Base-by-base conservation (phyloP, 2,329 filamentous ascomycete genomes). In the Xylariaceae sp. region DNA sequence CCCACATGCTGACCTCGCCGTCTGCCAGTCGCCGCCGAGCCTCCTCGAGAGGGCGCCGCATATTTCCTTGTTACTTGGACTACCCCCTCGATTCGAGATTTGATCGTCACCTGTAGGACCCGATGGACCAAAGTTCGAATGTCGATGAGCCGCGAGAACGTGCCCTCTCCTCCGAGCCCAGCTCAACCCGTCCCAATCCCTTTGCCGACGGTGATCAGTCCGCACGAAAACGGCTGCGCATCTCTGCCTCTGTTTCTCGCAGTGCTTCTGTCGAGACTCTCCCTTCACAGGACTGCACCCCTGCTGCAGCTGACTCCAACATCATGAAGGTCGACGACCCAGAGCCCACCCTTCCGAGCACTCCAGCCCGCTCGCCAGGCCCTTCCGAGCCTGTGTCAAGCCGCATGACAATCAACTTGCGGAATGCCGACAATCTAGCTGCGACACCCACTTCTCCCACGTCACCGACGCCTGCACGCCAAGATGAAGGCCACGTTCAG, bases 111-210 rank as follows among this genome's bases (percentile, higher is more conserved):
- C n/a, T n/a, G n/a, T n/a, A n/a, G n/a, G n/a, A n/a, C 67, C 75
- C 71, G 69, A 79, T 79, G 76, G 75, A 77, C 71, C 71, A 67
- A 64, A 66, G 69, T 63, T 69, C 71, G 61, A 69, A 60, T 60
- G 67, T 70, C 54, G 66, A 68, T 61, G 74, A 78, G 66, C 68
- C 69, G 64, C 72, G 68, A 72, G 76, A 79, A 69, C 76, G 77
- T 66, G 75, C 76, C 60, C 71, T 73, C 66, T 83, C 79, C 59
- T 76, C 77, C 66, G 81, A 85, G 70, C 76, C 78, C 64, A 74
- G 74, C 64, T 77, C 79, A 58, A 80, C 76, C 55, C 76, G 81
- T 52, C 78, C 77, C 42, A 83, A 84, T 54, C 81, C 81, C 33
- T 84, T 83, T 62, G 74, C 82, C 67, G 79, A 82, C 65, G 69